A percentile compares a stretch with the other conserved stretches of the same genome.
Conservation (phyloP, 345 rosid genomes). For the Eucalyptus regnans region DNA sequence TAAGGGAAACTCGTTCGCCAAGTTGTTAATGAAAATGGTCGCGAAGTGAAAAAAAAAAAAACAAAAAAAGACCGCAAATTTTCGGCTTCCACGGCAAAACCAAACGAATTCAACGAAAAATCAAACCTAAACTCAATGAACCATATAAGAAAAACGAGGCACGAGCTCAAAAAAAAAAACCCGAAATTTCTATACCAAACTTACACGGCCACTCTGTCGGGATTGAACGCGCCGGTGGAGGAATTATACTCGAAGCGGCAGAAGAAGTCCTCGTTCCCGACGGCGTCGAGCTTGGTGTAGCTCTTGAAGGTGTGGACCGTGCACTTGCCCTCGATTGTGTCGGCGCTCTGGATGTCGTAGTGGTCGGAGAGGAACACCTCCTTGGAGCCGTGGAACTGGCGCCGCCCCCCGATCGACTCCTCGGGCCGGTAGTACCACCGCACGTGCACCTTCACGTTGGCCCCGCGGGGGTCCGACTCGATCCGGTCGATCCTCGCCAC, state of each 20-base stretch:
- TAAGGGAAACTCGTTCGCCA: not conserved
- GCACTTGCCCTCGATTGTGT: slow-evolving; percentile 90
- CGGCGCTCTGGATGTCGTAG: slow-evolving; percentile 76
- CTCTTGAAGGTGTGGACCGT: slow-evolving; percentile 77
- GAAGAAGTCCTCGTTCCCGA: slow-evolving; percentile 91
- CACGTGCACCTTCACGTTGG: slow-evolving; percentile 61
- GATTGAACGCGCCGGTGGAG: slow-evolving; percentile 72
- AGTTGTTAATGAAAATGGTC: not conserved
- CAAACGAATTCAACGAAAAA: not conserved
- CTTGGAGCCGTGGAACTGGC: slow-evolving; percentile 93
- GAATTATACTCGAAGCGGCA: slow-evolving; percentile 97
- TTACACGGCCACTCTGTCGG: slow-evolving; percentile 96
- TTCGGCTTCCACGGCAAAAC: not conserved
- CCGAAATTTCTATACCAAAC: not conserved
- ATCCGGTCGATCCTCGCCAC: slow-evolving; percentile 88
- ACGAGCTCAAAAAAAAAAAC: not conserved
- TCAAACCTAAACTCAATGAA: not conserved
- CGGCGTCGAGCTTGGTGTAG: slow-evolving; percentile 88
- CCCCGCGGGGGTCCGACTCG: slow-evolving; percentile 73
- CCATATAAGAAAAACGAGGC: not conserved
- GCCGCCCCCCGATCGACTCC: slow-evolving; percentile 92
- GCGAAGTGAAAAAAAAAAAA: not conserved
- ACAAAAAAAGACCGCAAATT: not conserved
- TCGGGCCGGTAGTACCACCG: slow-evolving; percentile 99
- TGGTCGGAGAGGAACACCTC: slow-evolving; percentile 95